Evolutionary conservation across 805 yeast genomes (phyloP), one percentile per base, ranked within the genome.

Genomic region (Yamadazyma tumulicola): DNA sequence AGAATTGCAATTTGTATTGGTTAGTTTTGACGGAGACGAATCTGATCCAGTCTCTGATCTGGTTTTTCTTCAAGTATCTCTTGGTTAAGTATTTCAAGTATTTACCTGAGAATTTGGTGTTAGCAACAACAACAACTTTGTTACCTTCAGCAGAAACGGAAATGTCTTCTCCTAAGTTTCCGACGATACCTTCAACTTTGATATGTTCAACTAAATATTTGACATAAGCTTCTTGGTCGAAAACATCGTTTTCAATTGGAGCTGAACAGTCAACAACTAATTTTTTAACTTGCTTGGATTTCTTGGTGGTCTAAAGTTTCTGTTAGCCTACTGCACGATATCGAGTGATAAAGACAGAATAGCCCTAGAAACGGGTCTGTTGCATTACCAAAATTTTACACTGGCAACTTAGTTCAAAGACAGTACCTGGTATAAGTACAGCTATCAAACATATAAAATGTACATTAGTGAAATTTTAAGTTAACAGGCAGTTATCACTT

Each of bases 31-130:
- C 81, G 52, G 97, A 85, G 55, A 91, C 96, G 64, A 91, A 89
- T 81, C 97, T 93, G 75, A 91, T 89, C 97, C 97, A 91, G 80
- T 93, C 97, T 81, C 97, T 88, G 79, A 91, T 85, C 77, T 86
- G 95, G 91, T 89, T 87, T 86, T 93, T 93, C 95, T 91, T 94
- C 75, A 93, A 86, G 93, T 86, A 93, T 81, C 95, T 91, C 88
- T 93, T 94, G 65, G 97, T 86, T 69, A 93, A 79, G 94, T 93
- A 93, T 81, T 94, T 93, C 72, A 91, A 83, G 95, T 93, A 93
- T 79, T 94, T 91, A 77, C 98, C 99, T 56, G 97, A 89, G 93
- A 93, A 91, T 77, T 87, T 83, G 73, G 95, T 73, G 73, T 83
- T 80, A 54, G 97, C 76, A 53, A 88, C 85, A 64, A 93, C 87